phyloP scores from a whole-genome alignment of 2,329 filamentous ascomycete species.

The Coniochaeta sp. region DNA sequence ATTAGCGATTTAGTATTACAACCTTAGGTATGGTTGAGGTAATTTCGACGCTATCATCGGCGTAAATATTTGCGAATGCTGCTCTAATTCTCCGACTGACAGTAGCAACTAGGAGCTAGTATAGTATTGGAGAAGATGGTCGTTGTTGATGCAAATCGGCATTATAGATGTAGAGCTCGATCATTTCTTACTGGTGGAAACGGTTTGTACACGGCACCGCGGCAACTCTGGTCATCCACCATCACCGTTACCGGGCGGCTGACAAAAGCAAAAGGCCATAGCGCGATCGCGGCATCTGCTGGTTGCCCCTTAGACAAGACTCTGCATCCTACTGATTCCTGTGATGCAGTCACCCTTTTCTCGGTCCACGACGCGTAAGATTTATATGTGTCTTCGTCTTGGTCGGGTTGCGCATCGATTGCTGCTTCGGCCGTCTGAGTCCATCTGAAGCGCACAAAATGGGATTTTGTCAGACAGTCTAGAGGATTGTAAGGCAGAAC shows the following conservation, averaged over 20 bases:
- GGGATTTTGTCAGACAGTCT: too few species aligned
- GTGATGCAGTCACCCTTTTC: too few species aligned
- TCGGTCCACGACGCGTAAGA: too few species aligned
- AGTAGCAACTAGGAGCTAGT: not conserved
- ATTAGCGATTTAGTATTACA: not conserved
- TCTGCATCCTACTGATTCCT: too few species aligned
- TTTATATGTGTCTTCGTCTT: too few species aligned
- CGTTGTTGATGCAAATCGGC: not conserved
- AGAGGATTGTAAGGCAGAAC: too few species aligned
- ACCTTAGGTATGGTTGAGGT: not conserved
- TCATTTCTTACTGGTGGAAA: not conserved
- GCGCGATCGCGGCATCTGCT: not conserved
- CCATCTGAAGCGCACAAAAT: too few species aligned
- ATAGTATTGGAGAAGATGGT: not conserved
- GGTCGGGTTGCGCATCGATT: too few species aligned
- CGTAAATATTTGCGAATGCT: not conserved
- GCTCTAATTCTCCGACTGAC: not conserved
- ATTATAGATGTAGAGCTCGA: not conserved
- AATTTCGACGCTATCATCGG: not conserved
- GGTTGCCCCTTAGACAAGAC: not conserved
- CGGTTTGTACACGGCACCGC: not conserved
- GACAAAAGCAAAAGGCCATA: not conserved
- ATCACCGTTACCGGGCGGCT: not conserved
- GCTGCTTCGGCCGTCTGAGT: too few species aligned
- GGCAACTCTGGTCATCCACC: not conserved